Evolutionary conservation across 2,329 filamentous ascomycete genomes (phyloP), one percentile per base, ranked within the genome.

Genomic region (Chalara sp.): DNA sequence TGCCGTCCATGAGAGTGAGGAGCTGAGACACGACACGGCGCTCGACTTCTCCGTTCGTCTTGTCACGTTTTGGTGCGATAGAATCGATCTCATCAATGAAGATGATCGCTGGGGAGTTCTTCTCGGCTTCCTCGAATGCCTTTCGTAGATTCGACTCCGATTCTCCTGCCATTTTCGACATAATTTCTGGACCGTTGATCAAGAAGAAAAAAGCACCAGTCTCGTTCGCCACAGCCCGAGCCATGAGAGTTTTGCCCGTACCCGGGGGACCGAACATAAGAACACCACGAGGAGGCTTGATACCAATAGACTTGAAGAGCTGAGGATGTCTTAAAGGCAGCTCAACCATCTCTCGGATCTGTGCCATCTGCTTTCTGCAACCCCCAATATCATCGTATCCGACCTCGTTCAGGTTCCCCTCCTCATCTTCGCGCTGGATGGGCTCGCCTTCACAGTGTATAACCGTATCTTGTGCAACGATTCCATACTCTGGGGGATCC

Each of bases 121-220:
- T 97, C 78, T 97, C 92, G 42, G 93, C 93, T 76, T 97, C 93
- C 71, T 97, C 93, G 65, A 99, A 99, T n/a, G 93, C 93, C 76
- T 97, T 97, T 65, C 93, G 87, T 61, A 99, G 74, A 71, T 97
- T 97, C 53, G 92, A 97, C 72, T 97, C 93, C 53, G 93, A 97
- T 73, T 99, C 93, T 81, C 93, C 93, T 53, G 93, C 93, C 93
- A 97, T 97, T 83, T 97, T 97, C 53, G 92, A 96, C 93, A 99
- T 97, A 76, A 99, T 97, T 71, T 97, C 93, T 48, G 93, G 93
- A 58, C 93, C 92, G 73, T 97, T 97, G 81, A 99, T 97, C 57
- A 97, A 75, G 83, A 99, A 97, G 78, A 99, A 99, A 78, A 97
- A 97, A 46, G 92, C 92, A 64, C 93, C 93, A 33, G 93, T 97